phyloP scores from a whole-genome alignment of 495 filamentous ascomycete genomes.

The Xylaria intraflava region DNA sequence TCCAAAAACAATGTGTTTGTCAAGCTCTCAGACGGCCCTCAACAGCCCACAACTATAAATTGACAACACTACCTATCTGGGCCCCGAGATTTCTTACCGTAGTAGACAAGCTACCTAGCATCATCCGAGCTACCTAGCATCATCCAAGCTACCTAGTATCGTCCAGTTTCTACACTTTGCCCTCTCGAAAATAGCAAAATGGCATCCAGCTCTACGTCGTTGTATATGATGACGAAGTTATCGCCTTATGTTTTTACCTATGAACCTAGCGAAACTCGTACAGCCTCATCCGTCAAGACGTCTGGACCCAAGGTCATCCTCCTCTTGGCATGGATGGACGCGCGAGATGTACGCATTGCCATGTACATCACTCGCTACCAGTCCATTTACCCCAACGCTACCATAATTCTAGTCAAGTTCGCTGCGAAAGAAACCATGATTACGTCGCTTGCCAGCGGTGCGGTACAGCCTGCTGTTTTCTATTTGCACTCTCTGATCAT shows the following conservation, averaged over 20 bases:
- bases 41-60: too few species aligned
- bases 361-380: constrained; percentile 41
- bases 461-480: constrained; percentile 18
- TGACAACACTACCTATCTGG: too few species aligned
- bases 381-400: constrained; percentile 30
- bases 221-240: constrained; percentile 33
- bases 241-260: constrained; percentile 32
- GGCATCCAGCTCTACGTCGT: constrained; percentile 16
- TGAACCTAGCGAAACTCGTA: constrained; percentile 19
- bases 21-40: too few species aligned
- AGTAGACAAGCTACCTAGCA: too few species aligned
- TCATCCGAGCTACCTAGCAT: too few species aligned
- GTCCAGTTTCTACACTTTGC: too few species aligned
- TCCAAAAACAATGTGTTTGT: too few species aligned
- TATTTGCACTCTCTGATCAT: constrained; percentile 19
- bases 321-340: constrained; percentile 40
- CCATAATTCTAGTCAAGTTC: constrained; percentile 37
- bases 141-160: too few species aligned
- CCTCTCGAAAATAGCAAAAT: constrained; percentile 8
- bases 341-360: constrained; percentile 37
- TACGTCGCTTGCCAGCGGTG: neutral
- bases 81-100: too few species aligned
- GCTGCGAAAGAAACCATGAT: constrained; percentile 22
- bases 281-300: neutral
- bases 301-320: constrained; percentile 34